Percentiles rank a stretch among this genome's conserved stretches.
These are phyloP conservation scores for Verticillium nubilum DNA, from an alignment of 2,329 filamentous ascomycete species.

Conservation along the genomic window DNA sequence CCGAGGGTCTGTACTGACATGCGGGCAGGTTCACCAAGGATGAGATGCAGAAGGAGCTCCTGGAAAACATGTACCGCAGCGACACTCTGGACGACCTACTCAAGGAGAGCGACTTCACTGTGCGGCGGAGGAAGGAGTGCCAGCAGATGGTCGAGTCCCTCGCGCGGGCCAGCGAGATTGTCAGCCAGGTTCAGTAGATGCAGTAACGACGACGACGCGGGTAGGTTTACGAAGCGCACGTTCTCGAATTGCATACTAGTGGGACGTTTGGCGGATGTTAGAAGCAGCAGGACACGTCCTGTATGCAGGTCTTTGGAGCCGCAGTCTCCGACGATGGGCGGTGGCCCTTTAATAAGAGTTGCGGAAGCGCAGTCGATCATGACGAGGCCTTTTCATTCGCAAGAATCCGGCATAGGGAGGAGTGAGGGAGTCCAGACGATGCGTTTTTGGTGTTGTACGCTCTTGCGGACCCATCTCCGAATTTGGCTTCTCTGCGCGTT, in stretches of 20 bases:
- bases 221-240: not conserved
- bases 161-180: conserved; percentile 87
- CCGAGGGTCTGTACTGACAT: not conserved
- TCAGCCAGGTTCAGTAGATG: conserved; percentile 66
- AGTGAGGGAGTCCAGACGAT: not conserved
- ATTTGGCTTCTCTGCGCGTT: not conserved
- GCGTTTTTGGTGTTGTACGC: not conserved
- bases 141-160: conserved; percentile 98
- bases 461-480: not conserved
- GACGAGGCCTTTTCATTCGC: not conserved
- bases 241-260: not conserved
- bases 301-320: not conserved
- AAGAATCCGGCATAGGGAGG: not conserved
- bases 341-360: not conserved
- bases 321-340: not conserved
- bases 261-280: not conserved
- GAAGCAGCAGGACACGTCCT: not conserved
- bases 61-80: conserved; percentile 95
- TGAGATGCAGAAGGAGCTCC: conserved; percentile 94
- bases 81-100: conserved; percentile 88
- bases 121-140: conserved; percentile 93
- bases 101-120: conserved; percentile 96
- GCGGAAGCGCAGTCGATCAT: not conserved
- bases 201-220: not conserved
- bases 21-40: conserved; percentile 65